A percentile compares a stretch with the other conserved stretches of the same genome.
phyloP scores from a whole-genome alignment of 805 yeast genomes.

The Myxozyma neotropica region DNA sequence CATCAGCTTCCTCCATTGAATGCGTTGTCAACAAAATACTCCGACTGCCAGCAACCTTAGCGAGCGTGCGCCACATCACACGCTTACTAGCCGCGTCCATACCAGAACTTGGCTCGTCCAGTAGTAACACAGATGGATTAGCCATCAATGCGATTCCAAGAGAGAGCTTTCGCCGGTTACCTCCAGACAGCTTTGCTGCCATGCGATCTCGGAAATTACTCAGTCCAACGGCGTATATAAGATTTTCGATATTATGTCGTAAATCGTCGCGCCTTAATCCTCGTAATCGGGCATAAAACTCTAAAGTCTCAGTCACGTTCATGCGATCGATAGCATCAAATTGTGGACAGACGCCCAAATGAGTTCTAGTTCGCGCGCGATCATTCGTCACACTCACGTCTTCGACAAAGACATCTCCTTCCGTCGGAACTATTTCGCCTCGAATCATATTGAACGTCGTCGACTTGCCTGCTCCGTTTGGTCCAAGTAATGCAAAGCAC shows the following conservation, averaged over 20 bases:
- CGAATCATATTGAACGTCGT: constrained; percentile 44
- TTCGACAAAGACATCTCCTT: constrained; percentile 39
- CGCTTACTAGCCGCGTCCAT: constrained; percentile 47
- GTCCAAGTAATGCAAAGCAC: constrained; percentile 44
- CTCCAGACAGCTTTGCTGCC: constrained; percentile 43
- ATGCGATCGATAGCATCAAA: constrained; percentile 45
- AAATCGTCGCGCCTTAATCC: constrained; percentile 36
- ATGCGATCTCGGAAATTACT: constrained; percentile 38
- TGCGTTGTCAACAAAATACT: constrained; percentile 44
- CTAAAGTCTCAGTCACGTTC: constrained; percentile 40
- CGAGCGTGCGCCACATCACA: constrained; percentile 44
- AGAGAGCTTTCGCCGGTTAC: constrained; percentile 44
- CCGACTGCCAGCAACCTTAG: constrained; percentile 39
- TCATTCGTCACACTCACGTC: constrained; percentile 37
- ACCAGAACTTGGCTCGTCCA: constrained; percentile 47
- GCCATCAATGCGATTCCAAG: constrained; percentile 44
- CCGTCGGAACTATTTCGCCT: constrained; percentile 41
- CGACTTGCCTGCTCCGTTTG: constrained; percentile 47
- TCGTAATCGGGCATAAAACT: constrained; percentile 42
- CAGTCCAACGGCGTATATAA: constrained; percentile 43
- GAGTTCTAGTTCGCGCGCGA: constrained; percentile 39
- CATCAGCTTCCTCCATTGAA: constrained; percentile 47
- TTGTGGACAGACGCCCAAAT: constrained; percentile 45
- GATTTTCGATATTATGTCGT: constrained; percentile 37
- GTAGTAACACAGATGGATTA: constrained; percentile 42